Base-by-base conservation (phyloP, 176 grass and related monocot genomes). In the Thinopyrum elongatum region DNA sequence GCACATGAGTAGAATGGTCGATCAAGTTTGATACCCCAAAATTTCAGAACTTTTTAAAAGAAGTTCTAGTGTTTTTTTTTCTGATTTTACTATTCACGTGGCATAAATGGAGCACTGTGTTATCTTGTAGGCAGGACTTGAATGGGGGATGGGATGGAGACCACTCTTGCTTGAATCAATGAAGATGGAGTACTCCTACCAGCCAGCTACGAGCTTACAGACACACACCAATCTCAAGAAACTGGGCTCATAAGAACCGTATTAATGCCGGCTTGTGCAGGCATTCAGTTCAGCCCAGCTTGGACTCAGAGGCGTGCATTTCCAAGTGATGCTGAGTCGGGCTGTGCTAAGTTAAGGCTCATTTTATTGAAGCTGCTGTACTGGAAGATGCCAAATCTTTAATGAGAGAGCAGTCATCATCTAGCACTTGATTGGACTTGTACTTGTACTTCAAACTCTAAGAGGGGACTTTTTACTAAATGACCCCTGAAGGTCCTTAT, bases 61-160 rank as follows among this genome's bases (percentile, higher is more conserved):
- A 49, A 6, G 17, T 17, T 17, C 5, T 51, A 17, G 47, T 16
- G 1, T 15, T 49, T 51, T 51, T 51, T 51, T 17, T 51, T 51
- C 47, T 51, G 47, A 51, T 17, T 51, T 51, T 51, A 51, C 47
- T 51, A 51, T 51, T 51, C 47, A 51, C 5, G 47, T 51, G 47
- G 89, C 76, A 91, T 91, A 88, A 88, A 88, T 91, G 89, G 41
- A 84, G 77, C 85, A 88, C 89, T 91, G 89, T 91, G 84, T 88
- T 88, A 91, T 88, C 81, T 77, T 84, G 89, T 91, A 76, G 74
- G 58, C 85, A 81, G 83, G 89, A 84, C 89, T 84, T 91, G 76
- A 91, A 91, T 91, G 81, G 82, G 80, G 89, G 42, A 0, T 74
- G 71, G 22, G 39, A 39, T 25, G 39, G 70, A 83, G 76, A 70